Conservation (phyloP, 2,329 filamentous ascomycete genomes). For the Aspergillus luchuensis region DNA sequence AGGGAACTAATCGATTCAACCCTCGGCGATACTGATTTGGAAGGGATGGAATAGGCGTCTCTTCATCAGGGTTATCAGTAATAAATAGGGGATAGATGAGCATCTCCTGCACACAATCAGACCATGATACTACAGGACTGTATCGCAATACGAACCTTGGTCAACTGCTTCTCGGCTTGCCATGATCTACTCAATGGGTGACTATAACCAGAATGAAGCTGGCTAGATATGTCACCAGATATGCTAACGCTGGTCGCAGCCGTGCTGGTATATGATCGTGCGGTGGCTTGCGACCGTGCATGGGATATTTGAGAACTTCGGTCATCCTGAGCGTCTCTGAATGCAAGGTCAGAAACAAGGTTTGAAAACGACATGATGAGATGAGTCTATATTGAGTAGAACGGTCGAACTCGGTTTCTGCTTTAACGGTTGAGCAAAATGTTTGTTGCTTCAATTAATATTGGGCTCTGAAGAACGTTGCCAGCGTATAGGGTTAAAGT, state of each 20-base stretch:
- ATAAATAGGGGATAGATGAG: slow-evolving; percentile 97
- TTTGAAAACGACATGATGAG: slow-evolving; percentile 52
- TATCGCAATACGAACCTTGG: slow-evolving; percentile 63
- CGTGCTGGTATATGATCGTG: slow-evolving; percentile 51
- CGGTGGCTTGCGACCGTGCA: slow-evolving; percentile 40
- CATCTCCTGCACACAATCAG: slow-evolving; percentile 69
- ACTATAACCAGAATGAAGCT: slow-evolving; percentile 80
- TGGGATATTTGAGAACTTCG: slow-evolving; percentile 47
- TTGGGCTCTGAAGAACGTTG: no score
- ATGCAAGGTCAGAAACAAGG: slow-evolving; percentile 53
- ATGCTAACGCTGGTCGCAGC: slow-evolving; percentile 55
- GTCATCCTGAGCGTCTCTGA: slow-evolving; percentile 48
- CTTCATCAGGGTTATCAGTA: slow-evolving; percentile 90
- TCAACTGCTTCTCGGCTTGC: slow-evolving; percentile 83
- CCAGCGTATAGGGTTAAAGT: no score
- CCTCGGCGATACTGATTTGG: slow-evolving; percentile 89
- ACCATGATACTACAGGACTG: neutral
- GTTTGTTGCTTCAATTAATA: no score
- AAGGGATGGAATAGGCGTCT: slow-evolving; percentile 84
- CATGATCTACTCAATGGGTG: slow-evolving; percentile 77
- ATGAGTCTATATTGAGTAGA: no score
- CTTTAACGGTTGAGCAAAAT: no score
- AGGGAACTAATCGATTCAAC: slow-evolving; percentile 79
- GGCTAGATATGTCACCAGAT: slow-evolving; percentile 72
- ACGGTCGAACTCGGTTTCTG: no score